Conservation (phyloP, 2,329 filamentous ascomycete species). For the Apiospora kogelbergensis region DNA sequence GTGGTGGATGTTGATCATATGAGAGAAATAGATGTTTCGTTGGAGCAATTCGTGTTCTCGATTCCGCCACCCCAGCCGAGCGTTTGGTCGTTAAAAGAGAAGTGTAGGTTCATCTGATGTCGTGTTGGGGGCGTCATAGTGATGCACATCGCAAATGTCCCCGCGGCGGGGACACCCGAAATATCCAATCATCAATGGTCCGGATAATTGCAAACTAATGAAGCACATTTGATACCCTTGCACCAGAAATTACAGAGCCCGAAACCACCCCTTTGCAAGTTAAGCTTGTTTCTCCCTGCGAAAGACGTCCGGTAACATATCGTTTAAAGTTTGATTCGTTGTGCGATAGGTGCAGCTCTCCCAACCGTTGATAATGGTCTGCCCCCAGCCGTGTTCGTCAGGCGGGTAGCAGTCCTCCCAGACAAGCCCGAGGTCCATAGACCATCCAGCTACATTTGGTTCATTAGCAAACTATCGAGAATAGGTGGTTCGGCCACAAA, state of each 20-base stretch:
- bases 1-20: neutral
- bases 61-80: neutral
- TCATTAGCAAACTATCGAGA: neutral
- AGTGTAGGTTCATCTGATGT: neutral
- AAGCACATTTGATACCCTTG: neutral
- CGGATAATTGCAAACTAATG: neutral
- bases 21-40: too few species aligned
- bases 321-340: neutral
- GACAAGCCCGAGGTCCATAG: constrained; percentile 20
- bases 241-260: neutral
- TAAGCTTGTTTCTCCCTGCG: neutral
- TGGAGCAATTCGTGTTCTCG: neutral
- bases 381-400: constrained; percentile 17
- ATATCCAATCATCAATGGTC: neutral
- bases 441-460: constrained; percentile 17
- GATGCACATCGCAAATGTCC: neutral
- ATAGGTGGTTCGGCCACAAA: neutral
- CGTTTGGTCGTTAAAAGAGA: neutral
- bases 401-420: constrained; percentile 20
- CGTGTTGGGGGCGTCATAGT: neutral
- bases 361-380: constrained; percentile 18
- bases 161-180: neutral
- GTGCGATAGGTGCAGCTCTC: constrained; percentile 17
- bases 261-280: neutral
- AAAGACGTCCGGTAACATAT: neutral